Evolutionary conservation across 2,329 filamentous ascomycete genomes (phyloP), one percentile per base, ranked within the genome.

Genomic region (Sporothrix luriei): DNA sequence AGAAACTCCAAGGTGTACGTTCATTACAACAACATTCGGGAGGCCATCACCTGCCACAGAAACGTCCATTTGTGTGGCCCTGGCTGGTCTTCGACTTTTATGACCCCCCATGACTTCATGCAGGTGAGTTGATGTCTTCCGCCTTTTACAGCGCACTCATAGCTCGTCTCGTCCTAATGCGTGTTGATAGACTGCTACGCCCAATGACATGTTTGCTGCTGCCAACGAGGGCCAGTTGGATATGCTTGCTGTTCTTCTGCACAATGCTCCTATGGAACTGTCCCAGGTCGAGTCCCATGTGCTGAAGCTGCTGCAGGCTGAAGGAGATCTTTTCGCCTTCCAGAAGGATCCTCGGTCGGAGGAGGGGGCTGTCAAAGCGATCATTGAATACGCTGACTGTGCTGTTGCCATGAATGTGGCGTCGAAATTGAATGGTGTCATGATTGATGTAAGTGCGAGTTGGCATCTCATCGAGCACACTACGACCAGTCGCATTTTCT

Each of bases 11-110:
- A 79, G 64, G 81, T 87, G 40, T 85, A 83, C 70, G 78, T 88
- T 29, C 83, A 82, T 4, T 89, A 90, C 73, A 79, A 82, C 7
- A 88, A 91, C 74, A 84, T 89, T 65, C 83, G 86, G 65, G 87
- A 90, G 76, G 83, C 88, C 7, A 84, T 81, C 67, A 80, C 81
- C 43, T 82, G 84, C 9, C 80, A 83, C 69, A 78, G 82, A 14
- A 84, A 83, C 66, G 76, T 85, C 38, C 78, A 80, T 1, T 73
- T 82, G 21, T 77, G 79, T 46, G 79, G 79, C 59, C 78, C 80
- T 13, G 78, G 79, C 46, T 89, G 86, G 85, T 75, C 76, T 61
- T 78, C 82, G 21, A 77, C 79, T 57, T 82, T 82, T 65, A 77
- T 87, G 38, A 78, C 78, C 10, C 79, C 82, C 2, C 78, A 77